These are phyloP conservation scores for Zymoseptoria ardabiliae DNA, from an alignment of 2,329 filamentous ascomycete species.

Conservation along the genomic window DNA sequence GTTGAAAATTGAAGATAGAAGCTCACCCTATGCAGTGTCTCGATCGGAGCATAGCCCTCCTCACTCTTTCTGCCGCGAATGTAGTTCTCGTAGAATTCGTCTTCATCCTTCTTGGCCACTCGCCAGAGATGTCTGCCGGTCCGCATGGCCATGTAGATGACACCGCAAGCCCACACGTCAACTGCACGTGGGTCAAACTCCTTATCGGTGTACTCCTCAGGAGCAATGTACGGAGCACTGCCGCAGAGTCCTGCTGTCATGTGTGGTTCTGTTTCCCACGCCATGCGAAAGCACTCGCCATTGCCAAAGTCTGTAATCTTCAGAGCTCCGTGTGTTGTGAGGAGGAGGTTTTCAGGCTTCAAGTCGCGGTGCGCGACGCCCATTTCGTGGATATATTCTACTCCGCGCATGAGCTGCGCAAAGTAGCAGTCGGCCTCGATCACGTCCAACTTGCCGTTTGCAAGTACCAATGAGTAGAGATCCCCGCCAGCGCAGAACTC, in stretches of 20 bases:
- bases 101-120: constrained; percentile 91
- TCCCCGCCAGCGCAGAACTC: constrained; percentile 97
- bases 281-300: constrained; percentile 98
- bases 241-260: constrained; percentile 97
- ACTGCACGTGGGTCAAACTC: constrained; percentile 98
- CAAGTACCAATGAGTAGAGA: constrained; percentile 84
- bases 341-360: constrained; percentile 90
- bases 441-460: constrained; percentile 85
- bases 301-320: constrained; percentile 99
- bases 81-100: constrained; percentile 94
- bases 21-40: constrained; percentile 87
- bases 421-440: constrained; percentile 96
- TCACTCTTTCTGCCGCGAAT: constrained; percentile 88
- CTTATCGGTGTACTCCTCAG: constrained; percentile 89
- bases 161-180: constrained; percentile 95
- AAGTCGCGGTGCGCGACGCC: constrained; percentile 93
- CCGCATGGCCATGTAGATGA: constrained; percentile 99
- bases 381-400: constrained; percentile 99
- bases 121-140: constrained; percentile 94
- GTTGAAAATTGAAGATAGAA: constrained; percentile 4
- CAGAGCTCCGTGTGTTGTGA: constrained; percentile 84
- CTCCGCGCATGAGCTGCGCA: constrained; percentile 97
- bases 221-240: constrained; percentile 93
- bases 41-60: constrained; percentile 92
- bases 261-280: constrained; percentile 96